These are phyloP conservation scores for Populus deltoides DNA, from an alignment of 345 rosid species.

Conservation along the genomic window DNA sequence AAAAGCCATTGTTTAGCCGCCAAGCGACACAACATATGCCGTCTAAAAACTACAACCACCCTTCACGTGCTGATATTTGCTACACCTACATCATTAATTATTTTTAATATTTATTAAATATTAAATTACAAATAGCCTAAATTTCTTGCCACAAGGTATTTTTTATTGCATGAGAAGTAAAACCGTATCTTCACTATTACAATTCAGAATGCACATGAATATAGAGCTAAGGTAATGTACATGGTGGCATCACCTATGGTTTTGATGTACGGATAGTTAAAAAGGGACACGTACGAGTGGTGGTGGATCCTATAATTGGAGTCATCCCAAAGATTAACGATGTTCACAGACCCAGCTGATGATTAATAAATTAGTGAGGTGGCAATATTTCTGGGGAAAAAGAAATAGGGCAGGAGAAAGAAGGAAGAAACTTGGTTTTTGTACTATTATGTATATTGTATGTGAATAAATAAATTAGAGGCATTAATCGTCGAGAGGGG, in stretches of 20 bases:
- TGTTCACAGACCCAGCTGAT: not conserved
- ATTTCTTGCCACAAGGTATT: too few species aligned
- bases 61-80: too few species aligned
- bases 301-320: not conserved
- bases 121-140: too few species aligned
- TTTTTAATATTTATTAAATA: too few species aligned
- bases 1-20: rapidly evolving
- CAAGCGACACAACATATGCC: too few species aligned
- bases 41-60: too few species aligned
- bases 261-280: slow-evolving; percentile 20
- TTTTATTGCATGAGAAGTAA: too few species aligned
- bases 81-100: too few species aligned
- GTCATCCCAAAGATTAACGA: not conserved
- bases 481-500: not conserved
- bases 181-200: too few species aligned
- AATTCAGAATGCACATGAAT: too few species aligned
- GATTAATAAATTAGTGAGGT: not conserved
- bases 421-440: slow-evolving; percentile 7
- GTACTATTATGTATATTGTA: not conserved
- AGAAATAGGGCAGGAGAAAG: not conserved
- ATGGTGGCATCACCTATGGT: too few species aligned
- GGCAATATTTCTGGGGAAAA: not conserved
- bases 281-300: not conserved
- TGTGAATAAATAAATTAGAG: not conserved
- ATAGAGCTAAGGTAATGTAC: too few species aligned